These are phyloP conservation scores for Jaapia argillacea DNA, from an alignment of 768 basidiomycete genomes.

Conservation along the genomic window DNA sequence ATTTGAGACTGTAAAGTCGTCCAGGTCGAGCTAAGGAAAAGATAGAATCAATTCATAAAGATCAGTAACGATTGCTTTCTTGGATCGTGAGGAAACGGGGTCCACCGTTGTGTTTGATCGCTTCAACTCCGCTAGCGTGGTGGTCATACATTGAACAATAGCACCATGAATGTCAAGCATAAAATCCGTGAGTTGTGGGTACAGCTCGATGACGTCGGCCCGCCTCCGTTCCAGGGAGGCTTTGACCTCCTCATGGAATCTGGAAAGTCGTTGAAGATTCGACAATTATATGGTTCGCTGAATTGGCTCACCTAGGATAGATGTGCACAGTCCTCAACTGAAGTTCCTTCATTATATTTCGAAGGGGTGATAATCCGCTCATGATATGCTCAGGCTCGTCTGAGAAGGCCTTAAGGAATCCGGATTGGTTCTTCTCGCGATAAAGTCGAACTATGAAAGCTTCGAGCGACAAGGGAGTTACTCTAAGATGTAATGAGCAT, in stretches of 20 bases:
- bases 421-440: constrained; percentile 79
- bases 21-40: constrained; percentile 92
- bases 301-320: constrained; percentile 94
- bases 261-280: constrained; percentile 20
- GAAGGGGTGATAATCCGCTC: constrained; percentile 83
- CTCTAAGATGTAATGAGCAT: constrained; percentile 33
- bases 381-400: constrained; percentile 96
- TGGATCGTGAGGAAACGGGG: too few relatives aligned
- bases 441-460: constrained; percentile 91
- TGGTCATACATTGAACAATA: constrained; percentile 90
- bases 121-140: constrained; percentile 82
- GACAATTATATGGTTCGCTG: constrained; percentile 5
- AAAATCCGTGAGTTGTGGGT: constrained; percentile 71
- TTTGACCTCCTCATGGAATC: constrained; percentile 88
- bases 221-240: constrained; percentile 69
- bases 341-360: constrained; percentile 87
- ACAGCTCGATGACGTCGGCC: constrained; percentile 88
- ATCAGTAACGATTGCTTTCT: too few relatives aligned
- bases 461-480: constrained; percentile 75
- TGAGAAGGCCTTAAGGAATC: constrained; percentile 95
- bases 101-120: constrained; percentile 72
- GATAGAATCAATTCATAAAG: too few relatives aligned
- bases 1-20: constrained; percentile 86
- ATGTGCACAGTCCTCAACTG: constrained; percentile 85
- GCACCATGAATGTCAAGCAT: constrained; percentile 93